Base-by-base conservation (phyloP, 768 basidiomycete genomes). In the Tephrocybe rancida region DNA sequence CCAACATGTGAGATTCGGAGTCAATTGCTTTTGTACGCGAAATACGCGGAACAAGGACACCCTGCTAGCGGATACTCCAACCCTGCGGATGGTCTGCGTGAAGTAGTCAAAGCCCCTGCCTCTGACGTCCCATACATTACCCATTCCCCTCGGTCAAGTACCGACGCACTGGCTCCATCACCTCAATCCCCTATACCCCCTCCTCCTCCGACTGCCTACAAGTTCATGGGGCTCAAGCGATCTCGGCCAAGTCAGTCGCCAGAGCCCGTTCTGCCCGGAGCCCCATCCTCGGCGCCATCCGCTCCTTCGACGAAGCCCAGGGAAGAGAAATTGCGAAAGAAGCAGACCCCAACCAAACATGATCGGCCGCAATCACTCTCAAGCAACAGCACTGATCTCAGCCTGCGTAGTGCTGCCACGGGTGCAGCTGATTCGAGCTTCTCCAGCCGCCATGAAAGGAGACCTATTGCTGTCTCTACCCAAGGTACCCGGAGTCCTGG, bases 1-100 rank as follows among this genome's bases (percentile, higher is more conserved):
- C 86, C 87, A 4, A 90, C 87, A 2, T 94, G 92, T 61, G 89
- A 93, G 64, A 78, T 92, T 37, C 87, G 89, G 52, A 82, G 88
- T 1, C 90, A 91, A 64, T 78, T 93, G n/a, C 72, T 92, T 41
- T 69, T 84, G 43, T 89, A 89, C 57, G 88, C 88, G 0, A 86
- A 90, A 55, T 89, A 90, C 61, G 88, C 90, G 19, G 87, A 87
- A 68, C 81, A 80, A 55, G 83, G 84, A 10, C 83, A 77, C 58
- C 74, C 85, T 3, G 57, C 69, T 4, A 83, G 79, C 58, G 72
- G 71, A 19, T 82, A 84, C 55, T 75, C 79, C 30, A 80, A 81
- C 52, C 79, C 83, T 26, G 66, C 75, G 34, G 85, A 86, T 32
- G 70, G 70, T 24, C 58, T 78, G 11, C 65, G 66, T 18, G 72